These are phyloP conservation scores for Fusarium odoratissimum DNA, from an alignment of 2,329 filamentous ascomycete genomes.

Conservation along the genomic window DNA sequence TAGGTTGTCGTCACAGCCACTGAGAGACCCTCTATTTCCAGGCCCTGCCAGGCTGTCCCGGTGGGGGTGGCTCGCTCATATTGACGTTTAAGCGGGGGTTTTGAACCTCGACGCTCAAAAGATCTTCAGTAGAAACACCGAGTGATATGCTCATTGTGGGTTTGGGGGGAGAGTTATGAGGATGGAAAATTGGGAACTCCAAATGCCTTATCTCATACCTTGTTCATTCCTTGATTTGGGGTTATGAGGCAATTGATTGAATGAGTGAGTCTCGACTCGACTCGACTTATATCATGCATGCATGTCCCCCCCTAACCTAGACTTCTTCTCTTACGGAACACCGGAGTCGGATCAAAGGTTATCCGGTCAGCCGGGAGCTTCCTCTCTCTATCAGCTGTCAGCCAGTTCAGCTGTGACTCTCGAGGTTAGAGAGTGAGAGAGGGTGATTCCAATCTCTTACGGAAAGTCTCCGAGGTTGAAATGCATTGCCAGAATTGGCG, in stretches of 20 bases:
- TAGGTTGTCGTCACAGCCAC: conserved; percentile 23
- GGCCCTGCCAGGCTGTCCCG: conserved; percentile 15
- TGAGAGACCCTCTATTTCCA: conserved; percentile 22
- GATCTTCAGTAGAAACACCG: conserved; percentile 32
- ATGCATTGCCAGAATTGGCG: conserved; percentile 4
- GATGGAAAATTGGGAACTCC: conserved; percentile 1
- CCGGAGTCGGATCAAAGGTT: conserved; percentile 32
- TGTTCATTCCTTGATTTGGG: conserved; percentile 2
- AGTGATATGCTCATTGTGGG: conserved; percentile 20
- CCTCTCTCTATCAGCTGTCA: neutral
- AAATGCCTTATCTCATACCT: neutral
- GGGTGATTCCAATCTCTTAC: neutral
- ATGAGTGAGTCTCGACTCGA: neutral
- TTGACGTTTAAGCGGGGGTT: conserved; percentile 39
- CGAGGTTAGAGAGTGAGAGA: neutral
- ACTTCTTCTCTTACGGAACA: neutral
- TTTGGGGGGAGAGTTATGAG: conserved; percentile 17
- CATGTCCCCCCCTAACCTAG: neutral
- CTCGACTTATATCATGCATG: conserved; percentile 8
- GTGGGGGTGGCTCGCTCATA: conserved; percentile 44
- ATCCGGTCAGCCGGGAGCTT: conserved; percentile 19
- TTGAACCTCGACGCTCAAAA: neutral
- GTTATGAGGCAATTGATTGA: conserved; percentile 6
- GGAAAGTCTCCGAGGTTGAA: conserved; percentile 35
- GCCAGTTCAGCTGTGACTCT: neutral